Conservation (phyloP, 2,329 filamentous ascomycete genomes). For the Diaporthe longicolla region DNA sequence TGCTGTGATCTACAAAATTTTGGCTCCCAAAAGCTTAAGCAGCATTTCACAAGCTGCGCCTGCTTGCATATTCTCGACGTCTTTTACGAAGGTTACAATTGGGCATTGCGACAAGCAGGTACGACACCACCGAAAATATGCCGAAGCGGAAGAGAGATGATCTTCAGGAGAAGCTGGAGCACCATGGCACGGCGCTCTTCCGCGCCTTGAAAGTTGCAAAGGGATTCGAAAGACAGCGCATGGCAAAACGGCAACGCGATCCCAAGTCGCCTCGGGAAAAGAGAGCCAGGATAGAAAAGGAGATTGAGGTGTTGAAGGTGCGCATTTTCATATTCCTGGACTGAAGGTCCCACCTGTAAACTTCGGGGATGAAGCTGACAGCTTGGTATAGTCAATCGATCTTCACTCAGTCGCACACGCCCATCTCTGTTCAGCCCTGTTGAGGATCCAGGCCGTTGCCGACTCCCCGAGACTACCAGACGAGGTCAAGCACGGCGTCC, state of each 20-base stretch:
- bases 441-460: constrained; percentile 67
- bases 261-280: constrained; percentile 62
- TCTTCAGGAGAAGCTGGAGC: constrained; percentile 46
- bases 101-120: neutral
- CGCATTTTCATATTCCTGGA: constrained; percentile 42
- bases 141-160: constrained; percentile 70
- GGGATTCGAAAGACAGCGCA: constrained; percentile 83
- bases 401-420: constrained; percentile 70
- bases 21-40: constrained; percentile 15
- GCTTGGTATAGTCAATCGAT: constrained; percentile 63
- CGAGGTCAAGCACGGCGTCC: constrained; percentile 60
- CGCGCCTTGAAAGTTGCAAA: constrained; percentile 80
- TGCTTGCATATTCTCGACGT: neutral
- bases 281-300: constrained; percentile 73
- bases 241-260: constrained; percentile 71
- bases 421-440: constrained; percentile 68
- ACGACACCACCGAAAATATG: constrained; percentile 55
- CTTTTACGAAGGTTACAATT: neutral
- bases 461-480: constrained; percentile 65
- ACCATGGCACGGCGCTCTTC: constrained; percentile 72
- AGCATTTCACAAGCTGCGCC: constrained; percentile 15
- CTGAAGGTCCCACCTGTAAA: neutral
- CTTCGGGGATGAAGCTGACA: constrained; percentile 8
- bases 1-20: constrained; percentile 27
- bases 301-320: constrained; percentile 70